Conservation (phyloP, 495 filamentous ascomycete species). For the Xylaria grammica region DNA sequence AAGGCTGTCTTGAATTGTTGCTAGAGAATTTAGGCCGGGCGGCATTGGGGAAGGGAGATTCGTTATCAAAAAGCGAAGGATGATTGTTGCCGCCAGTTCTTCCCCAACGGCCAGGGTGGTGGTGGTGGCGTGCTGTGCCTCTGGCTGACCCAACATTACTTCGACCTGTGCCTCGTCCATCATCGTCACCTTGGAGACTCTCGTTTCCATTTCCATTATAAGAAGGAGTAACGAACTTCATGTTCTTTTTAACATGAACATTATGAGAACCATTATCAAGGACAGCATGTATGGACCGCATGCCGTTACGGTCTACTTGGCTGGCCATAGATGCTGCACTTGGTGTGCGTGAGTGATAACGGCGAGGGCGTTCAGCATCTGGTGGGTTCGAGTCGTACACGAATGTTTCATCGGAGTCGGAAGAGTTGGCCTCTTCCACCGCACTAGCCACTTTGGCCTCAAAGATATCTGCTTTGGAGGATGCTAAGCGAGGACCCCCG, state of each 20-base stretch:
- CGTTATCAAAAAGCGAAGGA: constrained; percentile 75
- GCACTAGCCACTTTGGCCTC: constrained; percentile 95
- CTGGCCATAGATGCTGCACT: constrained; percentile 91
- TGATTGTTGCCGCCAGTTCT: constrained; percentile 69
- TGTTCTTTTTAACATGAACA: constrained; percentile 83
- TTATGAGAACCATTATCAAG: constrained; percentile 70
- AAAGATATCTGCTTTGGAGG: constrained; percentile 97
- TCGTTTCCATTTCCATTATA: constrained; percentile 66
- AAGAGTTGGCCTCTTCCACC: constrained; percentile 89
- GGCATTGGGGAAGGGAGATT: constrained; percentile 66
- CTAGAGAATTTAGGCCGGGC: constrained; percentile 43
- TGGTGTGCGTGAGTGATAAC: constrained; percentile 93
- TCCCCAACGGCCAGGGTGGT: constrained; percentile 71
- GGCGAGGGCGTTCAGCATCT: constrained; percentile 75
- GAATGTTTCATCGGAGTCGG: constrained; percentile 97
- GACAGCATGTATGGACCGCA: constrained; percentile 62
- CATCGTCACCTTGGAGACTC: constrained; percentile 63
- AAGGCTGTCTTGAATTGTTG: constrained; percentile 60
- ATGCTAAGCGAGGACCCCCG: constrained; percentile 61
- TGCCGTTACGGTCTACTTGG: constrained; percentile 72
- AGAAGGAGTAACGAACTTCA: constrained; percentile 96
- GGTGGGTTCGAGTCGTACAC: constrained; percentile 99
- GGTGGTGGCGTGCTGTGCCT: constrained; percentile 72
- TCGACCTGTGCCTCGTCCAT: constrained; percentile 63
- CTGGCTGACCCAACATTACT: constrained; percentile 67